Percentiles rank a stretch among this genome's conserved stretches.
These are phyloP conservation scores for Serendipita indica DNA, from an alignment of 768 basidiomycete species.

Conservation along the genomic window DNA sequence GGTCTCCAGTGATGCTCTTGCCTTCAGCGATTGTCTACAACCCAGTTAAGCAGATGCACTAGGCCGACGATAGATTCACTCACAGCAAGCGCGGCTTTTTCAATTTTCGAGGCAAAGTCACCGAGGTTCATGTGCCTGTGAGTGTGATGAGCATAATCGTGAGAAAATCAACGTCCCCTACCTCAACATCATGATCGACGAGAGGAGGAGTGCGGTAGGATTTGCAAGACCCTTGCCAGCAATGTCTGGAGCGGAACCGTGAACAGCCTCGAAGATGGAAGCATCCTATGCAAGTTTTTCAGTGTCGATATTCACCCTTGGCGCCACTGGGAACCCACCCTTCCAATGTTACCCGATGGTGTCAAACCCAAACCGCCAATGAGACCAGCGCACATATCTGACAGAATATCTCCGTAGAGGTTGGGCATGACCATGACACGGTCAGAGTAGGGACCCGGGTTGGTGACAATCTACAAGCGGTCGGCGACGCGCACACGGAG, in stretches of 20 bases:
- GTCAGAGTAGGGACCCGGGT: conserved; percentile 85
- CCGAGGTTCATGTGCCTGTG: conserved; percentile 81
- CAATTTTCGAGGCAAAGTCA: conserved; percentile 74
- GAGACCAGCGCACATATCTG: conserved; percentile 96
- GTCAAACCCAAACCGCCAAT: conserved; percentile 97
- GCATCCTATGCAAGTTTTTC: conserved; percentile 48
- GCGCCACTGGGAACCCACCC: conserved; percentile 53
- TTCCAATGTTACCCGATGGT: conserved; percentile 94
- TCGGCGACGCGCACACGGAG: background rate
- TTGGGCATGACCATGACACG: conserved; percentile 99
- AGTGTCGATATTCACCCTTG: too few species aligned
- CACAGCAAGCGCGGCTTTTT: conserved; percentile 79
- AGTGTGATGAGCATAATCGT: conserved; percentile 10
- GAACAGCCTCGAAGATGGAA: conserved; percentile 98
- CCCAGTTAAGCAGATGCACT: conserved; percentile 2
- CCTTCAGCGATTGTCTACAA: conserved; percentile 91
- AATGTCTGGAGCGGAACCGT: conserved; percentile 99
- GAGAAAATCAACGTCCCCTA: conserved; percentile 27
- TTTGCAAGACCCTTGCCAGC: conserved; percentile 92
- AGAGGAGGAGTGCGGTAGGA: conserved; percentile 94
- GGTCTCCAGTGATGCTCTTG: conserved; percentile 84
- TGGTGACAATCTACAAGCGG: conserved; percentile 58
- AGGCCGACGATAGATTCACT: conserved; percentile 22
- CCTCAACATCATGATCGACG: conserved; percentile 97
- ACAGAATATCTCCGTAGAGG: conserved; percentile 87